These are phyloP conservation scores for Phaseolus coccineus DNA, from an alignment of 331 rosid genomes.

Conservation along the genomic window DNA sequence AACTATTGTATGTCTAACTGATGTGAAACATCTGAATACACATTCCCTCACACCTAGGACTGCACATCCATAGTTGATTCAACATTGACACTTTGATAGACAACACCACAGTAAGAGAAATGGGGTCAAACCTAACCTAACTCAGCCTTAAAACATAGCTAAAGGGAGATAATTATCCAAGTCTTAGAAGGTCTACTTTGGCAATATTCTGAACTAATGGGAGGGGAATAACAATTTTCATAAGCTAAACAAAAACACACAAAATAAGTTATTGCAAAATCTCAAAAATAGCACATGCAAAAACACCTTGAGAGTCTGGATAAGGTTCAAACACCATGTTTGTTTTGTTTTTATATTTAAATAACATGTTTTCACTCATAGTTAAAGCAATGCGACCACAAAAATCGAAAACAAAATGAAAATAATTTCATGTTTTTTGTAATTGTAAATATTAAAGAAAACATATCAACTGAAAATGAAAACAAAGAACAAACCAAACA, in stretches of 20 bases:
- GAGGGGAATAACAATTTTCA: not conserved
- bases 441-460: slow-evolving; percentile 2
- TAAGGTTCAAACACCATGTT: not conserved
- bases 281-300: not conserved
- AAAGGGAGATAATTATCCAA: not conserved
- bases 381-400: not conserved
- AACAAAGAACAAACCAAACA: not conserved
- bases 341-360: not conserved
- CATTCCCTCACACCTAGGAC: not conserved
- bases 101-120: not conserved
- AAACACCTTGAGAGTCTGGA: not conserved
- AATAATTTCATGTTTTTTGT: not conserved
- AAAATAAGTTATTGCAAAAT: not conserved
- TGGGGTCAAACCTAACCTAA: not conserved
- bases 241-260: not conserved
- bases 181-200: not conserved
- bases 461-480: slow-evolving; percentile 27
- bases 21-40: too few species aligned
- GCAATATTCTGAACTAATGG: not conserved
- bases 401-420: not conserved
- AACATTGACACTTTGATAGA: not conserved
- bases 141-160: not conserved
- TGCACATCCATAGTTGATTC: not conserved
- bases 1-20: too few species aligned
- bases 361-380: not conserved